Percentiles rank a stretch among this genome's conserved stretches.
phyloP scores from a whole-genome alignment of 306 rosid species.

The Vigna radiata region DNA sequence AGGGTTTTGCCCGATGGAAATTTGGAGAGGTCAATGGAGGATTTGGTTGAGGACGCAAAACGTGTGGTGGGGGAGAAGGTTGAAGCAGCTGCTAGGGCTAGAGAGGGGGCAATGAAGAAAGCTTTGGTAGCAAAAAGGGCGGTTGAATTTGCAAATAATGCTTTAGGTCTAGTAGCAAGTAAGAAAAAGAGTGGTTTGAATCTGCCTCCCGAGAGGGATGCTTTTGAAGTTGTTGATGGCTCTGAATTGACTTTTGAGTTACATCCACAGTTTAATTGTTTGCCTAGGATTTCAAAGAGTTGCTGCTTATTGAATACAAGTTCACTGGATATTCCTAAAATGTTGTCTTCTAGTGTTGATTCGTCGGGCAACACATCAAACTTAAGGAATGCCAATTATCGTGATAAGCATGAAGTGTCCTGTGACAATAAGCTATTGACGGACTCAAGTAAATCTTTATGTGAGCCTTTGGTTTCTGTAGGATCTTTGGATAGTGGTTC shows the following conservation, averaged over 20 bases:
- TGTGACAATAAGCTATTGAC: constrained; percentile 20
- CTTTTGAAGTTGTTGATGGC: constrained; percentile 46
- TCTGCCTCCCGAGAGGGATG: constrained; percentile 32
- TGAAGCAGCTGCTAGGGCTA: constrained; percentile 52
- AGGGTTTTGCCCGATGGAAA: constrained; percentile 46
- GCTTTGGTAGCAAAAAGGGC: constrained; percentile 49
- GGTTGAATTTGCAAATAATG: constrained; percentile 49
- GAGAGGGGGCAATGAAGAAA: constrained; percentile 50
- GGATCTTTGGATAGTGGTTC: constrained; percentile 48
- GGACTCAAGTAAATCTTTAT: constrained; percentile 35
- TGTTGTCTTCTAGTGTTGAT: constrained; percentile 33
- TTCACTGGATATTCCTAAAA: constrained; percentile 39
- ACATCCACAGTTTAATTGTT: constrained; percentile 49
- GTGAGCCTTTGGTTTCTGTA: constrained; percentile 44
- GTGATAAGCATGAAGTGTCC: constrained; percentile 34
- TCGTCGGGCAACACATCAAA: constrained; percentile 38
- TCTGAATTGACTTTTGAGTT: constrained; percentile 50
- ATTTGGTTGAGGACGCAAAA: constrained; percentile 54
- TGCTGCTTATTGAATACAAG: constrained; percentile 50
- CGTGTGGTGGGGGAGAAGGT: constrained; percentile 50
- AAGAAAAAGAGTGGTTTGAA: constrained; percentile 40
- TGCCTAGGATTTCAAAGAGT: constrained; percentile 47
- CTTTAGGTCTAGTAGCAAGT: constrained; percentile 47
- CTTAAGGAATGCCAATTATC: constrained; percentile 36
- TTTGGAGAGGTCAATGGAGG: constrained; percentile 45